Evolutionary conservation across 768 basidiomycete genomes (phyloP).

Genomic region (Lentinula edodes): DNA sequence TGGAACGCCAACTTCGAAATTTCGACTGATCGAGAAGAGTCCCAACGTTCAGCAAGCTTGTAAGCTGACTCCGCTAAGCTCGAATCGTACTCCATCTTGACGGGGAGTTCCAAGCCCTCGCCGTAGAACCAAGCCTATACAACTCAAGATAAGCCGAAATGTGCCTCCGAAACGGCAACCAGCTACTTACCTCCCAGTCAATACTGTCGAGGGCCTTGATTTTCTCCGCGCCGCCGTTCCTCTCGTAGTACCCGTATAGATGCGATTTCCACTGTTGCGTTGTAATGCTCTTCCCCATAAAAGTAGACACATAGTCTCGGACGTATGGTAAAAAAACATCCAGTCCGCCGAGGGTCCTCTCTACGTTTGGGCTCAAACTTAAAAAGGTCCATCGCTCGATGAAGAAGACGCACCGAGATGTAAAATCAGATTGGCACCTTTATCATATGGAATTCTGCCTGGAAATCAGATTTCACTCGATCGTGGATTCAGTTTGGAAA

Average conservation of each 20-base stretch:
- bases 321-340: slow-evolving; percentile 83
- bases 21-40: slow-evolving; percentile 48
- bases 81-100: slow-evolving; percentile 68
- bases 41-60: slow-evolving; percentile 70
- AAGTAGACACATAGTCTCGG: slow-evolving; percentile 75
- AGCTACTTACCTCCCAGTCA: slow-evolving; percentile 61
- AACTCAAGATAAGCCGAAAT: not conserved
- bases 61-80: slow-evolving; percentile 67
- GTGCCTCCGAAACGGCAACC: not conserved
- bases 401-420: slow-evolving; percentile 55
- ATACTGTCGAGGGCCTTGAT: slow-evolving; percentile 61
- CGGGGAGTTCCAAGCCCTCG: slow-evolving; percentile 69
- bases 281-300: slow-evolving; percentile 77
- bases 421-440: slow-evolving; percentile 85
- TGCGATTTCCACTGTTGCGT: slow-evolving; percentile 82
- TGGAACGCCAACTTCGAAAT: slow-evolving; percentile 48
- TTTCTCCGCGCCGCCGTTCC: slow-evolving; percentile 54
- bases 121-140: slow-evolving; percentile 77
- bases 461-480: not conserved
- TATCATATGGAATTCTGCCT: slow-evolving; percentile 72
- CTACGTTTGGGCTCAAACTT: slow-evolving; percentile 23
- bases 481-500: slow-evolving; percentile 32
- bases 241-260: slow-evolving; percentile 63
- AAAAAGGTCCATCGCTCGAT: not conserved
- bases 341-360: slow-evolving; percentile 72